Evolutionary conservation across 2,329 filamentous ascomycete genomes (phyloP), one percentile per base, ranked within the genome.

Genomic region (Alternaria angustiovoidea): DNA sequence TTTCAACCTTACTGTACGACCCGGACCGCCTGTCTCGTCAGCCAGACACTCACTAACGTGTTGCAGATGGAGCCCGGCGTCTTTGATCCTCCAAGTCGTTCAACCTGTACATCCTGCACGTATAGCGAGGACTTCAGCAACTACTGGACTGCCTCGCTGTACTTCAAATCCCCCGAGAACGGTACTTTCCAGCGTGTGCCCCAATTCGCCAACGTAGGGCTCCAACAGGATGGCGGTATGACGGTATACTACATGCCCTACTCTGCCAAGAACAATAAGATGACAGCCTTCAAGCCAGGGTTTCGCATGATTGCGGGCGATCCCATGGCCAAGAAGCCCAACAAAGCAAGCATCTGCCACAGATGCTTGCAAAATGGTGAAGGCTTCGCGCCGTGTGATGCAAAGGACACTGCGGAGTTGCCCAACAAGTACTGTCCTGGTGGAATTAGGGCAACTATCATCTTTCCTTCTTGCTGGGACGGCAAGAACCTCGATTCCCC

Each of bases 211-310:
- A 76, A 76, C 49, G 64, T 67, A 24, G 69, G 72, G 0, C 64
- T 75, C 39, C 69, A 74, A 44, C 71, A 75, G 28, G 66, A 73
- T 43, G 73, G 73, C 11, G 75, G 24, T 6, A 72, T 74, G 69
- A 76, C 73, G 0, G 69, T 75, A 2, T 97, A 97, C 84, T 97
- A 97, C 78, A 88, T 96, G 59, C 87, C 92, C 4, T 89, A 90
- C 74, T 84, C 86, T 48, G 89, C 70, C 36, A 61, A 87, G 59
- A 86, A 89, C 28, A 58, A 58, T 30, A 54, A 61, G 24, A 51
- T 57, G 73, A 61, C 59, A 6, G 60, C 57, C 16, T 60, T 57
- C 36, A 61, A 57, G n/a, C 52, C 71, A 54, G 71, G 70, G 2
- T 74, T 74, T 58, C 69, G 71, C 38, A 74, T 74, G 71, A 65